Conservation (phyloP, 2,329 filamentous ascomycete genomes). For the Paraphaeosphaeria minitans region DNA sequence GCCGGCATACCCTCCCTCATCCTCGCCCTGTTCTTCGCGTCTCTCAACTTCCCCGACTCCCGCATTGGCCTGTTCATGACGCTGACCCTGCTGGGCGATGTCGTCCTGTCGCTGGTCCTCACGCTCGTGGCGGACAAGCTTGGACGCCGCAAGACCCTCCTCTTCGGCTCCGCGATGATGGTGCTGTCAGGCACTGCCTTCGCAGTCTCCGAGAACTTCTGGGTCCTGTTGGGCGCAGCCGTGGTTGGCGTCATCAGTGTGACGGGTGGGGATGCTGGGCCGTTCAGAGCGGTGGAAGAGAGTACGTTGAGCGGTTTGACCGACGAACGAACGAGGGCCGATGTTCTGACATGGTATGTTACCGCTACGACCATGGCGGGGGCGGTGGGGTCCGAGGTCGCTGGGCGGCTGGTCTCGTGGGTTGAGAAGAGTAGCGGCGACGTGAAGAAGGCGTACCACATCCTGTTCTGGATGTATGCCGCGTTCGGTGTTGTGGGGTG, state of each 20-base stretch:
- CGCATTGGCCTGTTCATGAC: constrained; percentile 50
- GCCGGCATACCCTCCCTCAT: constrained; percentile 46
- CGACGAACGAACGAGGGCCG: constrained; percentile 40
- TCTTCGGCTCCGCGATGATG: constrained; percentile 46
- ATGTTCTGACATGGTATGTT: constrained; percentile 49
- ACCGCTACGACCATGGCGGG: constrained; percentile 45
- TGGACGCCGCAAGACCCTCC: constrained; percentile 42
- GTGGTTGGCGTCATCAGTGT: constrained; percentile 48
- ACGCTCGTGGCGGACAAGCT: constrained; percentile 47
- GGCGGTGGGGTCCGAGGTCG: constrained; percentile 40
- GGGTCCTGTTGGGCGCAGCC: constrained; percentile 44
- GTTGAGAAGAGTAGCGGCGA: constrained; percentile 46
- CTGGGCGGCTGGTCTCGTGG: constrained; percentile 50
- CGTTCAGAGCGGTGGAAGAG: constrained; percentile 45
- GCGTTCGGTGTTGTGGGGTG: constrained; percentile 49
- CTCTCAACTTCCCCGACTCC: constrained; percentile 41
- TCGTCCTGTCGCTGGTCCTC: constrained; percentile 42
- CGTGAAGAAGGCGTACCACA: constrained; percentile 45
- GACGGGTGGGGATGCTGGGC: constrained; percentile 42
- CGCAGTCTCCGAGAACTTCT: constrained; percentile 44
- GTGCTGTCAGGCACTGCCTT: constrained; percentile 43
- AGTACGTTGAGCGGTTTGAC: constrained; percentile 45
- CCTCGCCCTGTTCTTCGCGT: constrained; percentile 46
- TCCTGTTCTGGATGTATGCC: constrained; percentile 52
- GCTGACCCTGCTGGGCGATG: constrained; percentile 48